Evolutionary conservation across 2,329 filamentous ascomycete species (phyloP).

Genomic region (Trichoderma sp.): DNA sequence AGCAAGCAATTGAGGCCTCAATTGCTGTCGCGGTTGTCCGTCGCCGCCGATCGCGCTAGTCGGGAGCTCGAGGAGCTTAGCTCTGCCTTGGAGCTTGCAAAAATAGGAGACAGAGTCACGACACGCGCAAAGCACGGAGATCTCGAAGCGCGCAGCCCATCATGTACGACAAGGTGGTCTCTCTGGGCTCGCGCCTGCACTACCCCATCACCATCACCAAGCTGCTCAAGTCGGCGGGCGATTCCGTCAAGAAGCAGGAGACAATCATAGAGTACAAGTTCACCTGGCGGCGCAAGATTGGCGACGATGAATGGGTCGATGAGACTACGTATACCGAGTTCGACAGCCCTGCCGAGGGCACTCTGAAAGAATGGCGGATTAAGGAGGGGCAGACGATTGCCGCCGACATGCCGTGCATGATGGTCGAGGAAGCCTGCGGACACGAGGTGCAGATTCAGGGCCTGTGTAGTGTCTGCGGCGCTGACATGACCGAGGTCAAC

Average conservation of each 20-base stretch:
- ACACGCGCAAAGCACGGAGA: slow-evolving; percentile 9
- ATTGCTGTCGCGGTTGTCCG: slow-evolving; percentile 7
- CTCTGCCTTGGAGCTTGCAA: background rate
- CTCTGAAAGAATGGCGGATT: slow-evolving; percentile 73
- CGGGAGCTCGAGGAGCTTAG: slow-evolving; percentile 8
- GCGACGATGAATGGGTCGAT: slow-evolving; percentile 60
- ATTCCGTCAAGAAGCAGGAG: slow-evolving; percentile 72
- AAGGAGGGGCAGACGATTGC: slow-evolving; percentile 62
- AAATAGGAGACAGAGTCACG: background rate
- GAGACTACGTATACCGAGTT: slow-evolving; percentile 72
- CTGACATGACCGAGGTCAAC: slow-evolving; percentile 89
- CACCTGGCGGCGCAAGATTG: slow-evolving; percentile 72
- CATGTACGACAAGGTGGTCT: slow-evolving; percentile 45
- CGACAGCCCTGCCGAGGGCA: slow-evolving; percentile 80
- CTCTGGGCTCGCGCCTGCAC: slow-evolving; percentile 63
- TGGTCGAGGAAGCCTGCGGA: slow-evolving; percentile 85
- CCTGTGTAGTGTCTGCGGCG: slow-evolving; percentile 87
- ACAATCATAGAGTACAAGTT: slow-evolving; percentile 85
- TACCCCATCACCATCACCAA: slow-evolving; percentile 93
- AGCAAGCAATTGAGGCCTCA: background rate
- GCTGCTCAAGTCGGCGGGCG: slow-evolving; percentile 72
- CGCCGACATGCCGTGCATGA: slow-evolving; percentile 58
- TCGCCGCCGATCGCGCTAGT: slow-evolving; percentile 6
- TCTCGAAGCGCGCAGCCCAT: slow-evolving; percentile 9
- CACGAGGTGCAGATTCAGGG: slow-evolving; percentile 91